phyloP scores from a whole-genome alignment of 2,329 filamentous ascomycete genomes.

The Arthrinium phaeospermum region DNA sequence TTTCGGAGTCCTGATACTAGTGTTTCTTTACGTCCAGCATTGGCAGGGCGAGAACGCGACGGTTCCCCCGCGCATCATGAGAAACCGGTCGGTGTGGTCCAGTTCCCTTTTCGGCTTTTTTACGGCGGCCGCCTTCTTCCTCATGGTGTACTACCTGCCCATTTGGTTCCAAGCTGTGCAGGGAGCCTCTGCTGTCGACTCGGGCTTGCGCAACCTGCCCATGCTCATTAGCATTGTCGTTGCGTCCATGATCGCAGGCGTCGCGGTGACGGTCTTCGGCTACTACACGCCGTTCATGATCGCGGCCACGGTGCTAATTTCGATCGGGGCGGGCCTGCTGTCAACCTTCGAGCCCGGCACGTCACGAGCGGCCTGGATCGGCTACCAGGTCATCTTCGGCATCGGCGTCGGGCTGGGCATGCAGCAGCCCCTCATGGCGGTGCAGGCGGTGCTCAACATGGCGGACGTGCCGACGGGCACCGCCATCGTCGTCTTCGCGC shows the following conservation, averaged over 20 bases:
- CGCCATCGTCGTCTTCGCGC: constrained; percentile 46
- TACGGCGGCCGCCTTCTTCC: constrained; percentile 40
- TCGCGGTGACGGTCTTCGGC: constrained; percentile 38
- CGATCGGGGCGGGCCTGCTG: constrained; percentile 46
- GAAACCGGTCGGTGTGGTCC: constrained; percentile 41
- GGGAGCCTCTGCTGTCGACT: constrained; percentile 40
- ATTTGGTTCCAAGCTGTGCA: constrained; percentile 41
- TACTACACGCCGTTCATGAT: constrained; percentile 48
- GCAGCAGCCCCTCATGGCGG: constrained; percentile 49
- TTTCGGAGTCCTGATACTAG: constrained; percentile 37
- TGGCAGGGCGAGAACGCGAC: constrained; percentile 45
- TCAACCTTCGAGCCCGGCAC: constrained; percentile 43
- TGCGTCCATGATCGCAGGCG: constrained; percentile 35
- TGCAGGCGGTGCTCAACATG: constrained; percentile 44
- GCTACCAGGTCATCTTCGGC: constrained; percentile 49
- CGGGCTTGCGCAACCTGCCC: constrained; percentile 43
- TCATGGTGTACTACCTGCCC: constrained; percentile 42
- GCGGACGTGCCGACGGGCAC: constrained; percentile 37
- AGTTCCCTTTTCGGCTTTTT: constrained; percentile 40
- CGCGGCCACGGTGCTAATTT: constrained; percentile 36
- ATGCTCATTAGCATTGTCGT: constrained; percentile 40
- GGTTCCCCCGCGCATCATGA: constrained; percentile 46
- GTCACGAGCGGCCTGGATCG: constrained; percentile 44
- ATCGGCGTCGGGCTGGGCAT: constrained; percentile 46
- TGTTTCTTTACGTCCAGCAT: constrained; percentile 43